Base-by-base conservation (phyloP, 2,329 filamentous ascomycete genomes). In the Alternaria arbusti region DNA sequence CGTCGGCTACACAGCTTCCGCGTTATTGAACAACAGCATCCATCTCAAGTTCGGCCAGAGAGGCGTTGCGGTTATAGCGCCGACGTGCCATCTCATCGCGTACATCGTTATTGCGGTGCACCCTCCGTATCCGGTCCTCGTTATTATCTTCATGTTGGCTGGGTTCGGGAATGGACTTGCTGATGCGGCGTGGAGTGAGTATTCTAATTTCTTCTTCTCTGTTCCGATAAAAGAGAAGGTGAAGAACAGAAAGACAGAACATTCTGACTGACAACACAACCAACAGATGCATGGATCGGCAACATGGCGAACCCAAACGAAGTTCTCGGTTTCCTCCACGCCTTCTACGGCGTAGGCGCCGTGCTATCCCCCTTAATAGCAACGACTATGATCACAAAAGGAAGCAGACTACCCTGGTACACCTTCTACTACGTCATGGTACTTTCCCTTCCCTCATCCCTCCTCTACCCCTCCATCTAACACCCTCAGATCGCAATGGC, bases 381-480 rank as follows among this genome's bases (percentile, higher is more conserved):
- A 2, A 93, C 92, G 0, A 86, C 86, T 5, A 89, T 95, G 86
- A 87, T 94, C 36, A 88, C 89, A 0, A 88, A 88, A 67, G 87
- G 81, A 0, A 69, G 81, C 5, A 65, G 60, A 26, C 74, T 90
- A 54, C 82, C 82, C 0, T 96, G 92, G 92, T 93, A 90, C 70
- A 83, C 83, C 11, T 94, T 91, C 78, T 95, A 92, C 79, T 93
- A 93, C 74, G 80, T 93, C 59, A 91, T 94, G 89, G 88, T 91
- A 72, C 65, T 84, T 74, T 23, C 12, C 13, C 15, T 26, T 52
- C 44, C 49, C 22, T 54, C 20, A 17, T 51, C n/a, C 30, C 22
- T 47, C 28, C 4, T 30, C n/a, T n/a, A n/a, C n/a, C n/a, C n/a
- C n/a, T n/a, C n/a, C n/a, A n/a, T n/a, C n/a, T 63, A 45, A 65